Evolutionary conservation across 108 stramenopile species (phyloP).

Genomic region (Pseudonitzschia multistriata): DNA sequence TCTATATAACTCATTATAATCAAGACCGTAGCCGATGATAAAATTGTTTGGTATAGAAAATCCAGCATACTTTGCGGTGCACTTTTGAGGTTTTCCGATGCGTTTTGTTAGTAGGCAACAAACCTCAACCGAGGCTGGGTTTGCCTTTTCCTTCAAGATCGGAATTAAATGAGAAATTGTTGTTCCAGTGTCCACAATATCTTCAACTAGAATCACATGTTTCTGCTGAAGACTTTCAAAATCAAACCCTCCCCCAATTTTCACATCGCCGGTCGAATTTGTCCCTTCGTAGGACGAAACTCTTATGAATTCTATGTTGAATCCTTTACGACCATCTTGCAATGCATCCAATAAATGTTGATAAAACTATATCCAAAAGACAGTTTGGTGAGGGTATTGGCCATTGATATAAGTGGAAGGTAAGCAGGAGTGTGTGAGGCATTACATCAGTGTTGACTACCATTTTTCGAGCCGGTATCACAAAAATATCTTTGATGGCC

Average conservation of each 20-base stretch:
- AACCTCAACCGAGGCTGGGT: slow-evolving; percentile 38
- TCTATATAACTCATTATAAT: slow-evolving; percentile 67
- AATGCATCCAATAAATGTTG: slow-evolving; percentile 48
- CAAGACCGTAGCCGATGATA: slow-evolving; percentile 64
- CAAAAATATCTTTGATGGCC: not conserved
- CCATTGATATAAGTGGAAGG: not conserved
- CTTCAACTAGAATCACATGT: slow-evolving; percentile 62
- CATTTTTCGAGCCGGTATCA: not conserved
- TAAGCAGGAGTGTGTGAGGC: not conserved
- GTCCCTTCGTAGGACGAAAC: slow-evolving; percentile 52
- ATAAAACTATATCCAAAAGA: slow-evolving; percentile 32
- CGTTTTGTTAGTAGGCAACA: slow-evolving; percentile 52
- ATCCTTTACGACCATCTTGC: slow-evolving; percentile 48
- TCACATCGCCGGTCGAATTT: slow-evolving; percentile 37
- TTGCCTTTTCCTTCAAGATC: slow-evolving; percentile 23
- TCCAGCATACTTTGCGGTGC: slow-evolving; percentile 52
- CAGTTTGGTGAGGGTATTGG: not conserved
- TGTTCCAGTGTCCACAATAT: slow-evolving; percentile 72
- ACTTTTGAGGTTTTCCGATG: slow-evolving; percentile 19
- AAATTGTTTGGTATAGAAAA: slow-evolving; percentile 68
- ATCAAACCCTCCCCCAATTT: slow-evolving; percentile 34
- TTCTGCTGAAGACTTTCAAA: slow-evolving; percentile 31
- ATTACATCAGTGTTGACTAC: not conserved
- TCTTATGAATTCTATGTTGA: slow-evolving; percentile 53
- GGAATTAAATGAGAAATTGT: slow-evolving; percentile 50